Evolutionary conservation across 1,284 basidiomycete species (phyloP).

Genomic region (Ustilago nuda): DNA sequence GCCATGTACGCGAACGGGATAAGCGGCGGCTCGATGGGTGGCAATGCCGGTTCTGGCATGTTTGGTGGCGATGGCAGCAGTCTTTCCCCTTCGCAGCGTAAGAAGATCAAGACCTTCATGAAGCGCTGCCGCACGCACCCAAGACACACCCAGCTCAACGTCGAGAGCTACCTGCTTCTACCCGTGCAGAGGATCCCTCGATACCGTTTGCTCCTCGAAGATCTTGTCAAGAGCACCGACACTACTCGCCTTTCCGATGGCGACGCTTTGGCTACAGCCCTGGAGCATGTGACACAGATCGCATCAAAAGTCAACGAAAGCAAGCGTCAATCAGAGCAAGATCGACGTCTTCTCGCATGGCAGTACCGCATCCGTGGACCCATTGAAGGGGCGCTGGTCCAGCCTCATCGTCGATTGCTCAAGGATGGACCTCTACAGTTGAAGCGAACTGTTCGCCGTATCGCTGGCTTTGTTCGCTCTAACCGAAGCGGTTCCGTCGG

Average conservation of each 20-base stretch:
- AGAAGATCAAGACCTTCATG: constrained; percentile 63
- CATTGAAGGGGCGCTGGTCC: constrained; percentile 94
- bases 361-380: constrained; percentile 88
- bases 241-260: constrained; percentile 35
- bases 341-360: constrained; percentile 72
- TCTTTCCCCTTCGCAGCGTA: constrained; percentile 50
- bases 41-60: constrained; percentile 6
- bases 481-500: constrained; percentile 30
- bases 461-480: constrained; percentile 77
- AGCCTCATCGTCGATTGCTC: constrained; percentile 85
- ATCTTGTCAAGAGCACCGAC: constrained; percentile 62
- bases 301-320: constrained; percentile 67
- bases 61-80: constrained; percentile 14
- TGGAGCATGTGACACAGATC: constrained; percentile 61
- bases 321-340: constrained; percentile 70
- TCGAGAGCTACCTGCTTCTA: constrained; percentile 92
- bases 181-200: constrained; percentile 96
- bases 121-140: constrained; percentile 72
- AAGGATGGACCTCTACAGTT: constrained; percentile 78
- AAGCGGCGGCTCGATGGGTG: constrained; percentile 9
- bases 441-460: constrained; percentile 89
- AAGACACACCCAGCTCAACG: constrained; percentile 92
- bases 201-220: constrained; percentile 80
- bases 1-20: constrained; percentile 17
- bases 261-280: constrained; percentile 51